Percentiles rank a stretch among this genome's conserved stretches.
Evolutionary conservation across 2,329 filamentous ascomycete genomes (phyloP).

Genomic region (Didymella keratinophila): DNA sequence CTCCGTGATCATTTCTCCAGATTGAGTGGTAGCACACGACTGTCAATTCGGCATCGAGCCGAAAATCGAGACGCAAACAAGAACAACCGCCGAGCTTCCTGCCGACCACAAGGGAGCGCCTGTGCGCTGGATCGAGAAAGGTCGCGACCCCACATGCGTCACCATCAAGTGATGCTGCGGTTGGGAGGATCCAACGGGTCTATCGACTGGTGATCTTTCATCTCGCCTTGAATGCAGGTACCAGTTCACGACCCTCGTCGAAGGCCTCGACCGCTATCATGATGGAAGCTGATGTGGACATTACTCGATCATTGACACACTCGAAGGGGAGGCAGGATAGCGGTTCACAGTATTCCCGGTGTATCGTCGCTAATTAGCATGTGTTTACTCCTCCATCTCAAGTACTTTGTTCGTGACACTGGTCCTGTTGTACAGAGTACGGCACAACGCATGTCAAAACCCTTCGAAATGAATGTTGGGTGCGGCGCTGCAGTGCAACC

Average conservation of each 20-base stretch:
- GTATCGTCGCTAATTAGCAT: background rate
- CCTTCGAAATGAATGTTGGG: slow-evolving; percentile 29
- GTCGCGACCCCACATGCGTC: slow-evolving; percentile 22
- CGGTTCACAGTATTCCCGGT: background rate
- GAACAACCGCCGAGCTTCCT: slow-evolving; percentile 23
- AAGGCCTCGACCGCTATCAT: slow-evolving; percentile 13
- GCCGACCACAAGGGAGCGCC: slow-evolving; percentile 17
- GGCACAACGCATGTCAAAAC: slow-evolving; percentile 41
- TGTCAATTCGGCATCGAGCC: slow-evolving; percentile 26
- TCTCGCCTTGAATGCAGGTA: slow-evolving; percentile 26
- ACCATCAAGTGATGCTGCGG: slow-evolving; percentile 14
- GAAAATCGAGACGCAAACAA: slow-evolving; percentile 23
- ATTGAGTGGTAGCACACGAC: slow-evolving; percentile 26
- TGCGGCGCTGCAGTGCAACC: slow-evolving; percentile 38
- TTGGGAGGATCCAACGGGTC: slow-evolving; percentile 9
- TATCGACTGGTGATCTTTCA: slow-evolving; percentile 9
- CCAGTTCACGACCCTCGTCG: slow-evolving; percentile 9
- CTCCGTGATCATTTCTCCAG: slow-evolving; percentile 19
- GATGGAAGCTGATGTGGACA: slow-evolving; percentile 7
- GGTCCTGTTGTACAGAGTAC: slow-evolving; percentile 19
- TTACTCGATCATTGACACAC: slow-evolving; percentile 6
- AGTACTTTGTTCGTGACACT: slow-evolving; percentile 26
- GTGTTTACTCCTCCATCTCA: slow-evolving; percentile 13
- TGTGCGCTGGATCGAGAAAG: slow-evolving; percentile 12
- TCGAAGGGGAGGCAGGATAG: slow-evolving; percentile 1